A percentile compares a stretch with the other conserved stretches of the same genome.
These are phyloP conservation scores for Tritrichomonas foetus DNA, from an alignment of 208 protist genomes.

Conservation along the genomic window DNA sequence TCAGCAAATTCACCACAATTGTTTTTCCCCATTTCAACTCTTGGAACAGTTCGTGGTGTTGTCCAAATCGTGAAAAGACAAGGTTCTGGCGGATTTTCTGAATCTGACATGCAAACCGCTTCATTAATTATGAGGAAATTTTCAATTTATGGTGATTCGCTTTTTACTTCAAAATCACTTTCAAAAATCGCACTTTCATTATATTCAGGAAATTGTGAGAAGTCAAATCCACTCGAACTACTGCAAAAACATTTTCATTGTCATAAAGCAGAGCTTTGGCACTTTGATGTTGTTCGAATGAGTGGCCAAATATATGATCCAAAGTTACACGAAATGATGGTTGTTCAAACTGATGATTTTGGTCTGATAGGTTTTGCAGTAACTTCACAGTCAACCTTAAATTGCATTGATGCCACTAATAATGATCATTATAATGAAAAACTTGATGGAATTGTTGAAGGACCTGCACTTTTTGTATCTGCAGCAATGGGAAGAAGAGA, in stretches of 20 bases:
- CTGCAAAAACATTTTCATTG: not conserved
- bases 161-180: not conserved
- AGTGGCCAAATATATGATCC: not conserved
- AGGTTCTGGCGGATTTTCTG: not conserved
- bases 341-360: not conserved
- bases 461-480: too few relatives aligned
- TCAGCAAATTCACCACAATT: conserved; percentile 1
- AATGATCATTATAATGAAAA: not conserved
- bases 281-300: not conserved
- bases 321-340: not conserved
- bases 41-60: not conserved
- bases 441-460: not conserved
- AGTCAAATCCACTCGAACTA: not conserved
- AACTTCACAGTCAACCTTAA: not conserved
- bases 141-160: not conserved
- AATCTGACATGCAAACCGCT: not conserved
- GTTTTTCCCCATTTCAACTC: not conserved
- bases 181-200: not conserved
- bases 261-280: not conserved
- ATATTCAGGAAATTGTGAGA: not conserved
- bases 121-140: not conserved
- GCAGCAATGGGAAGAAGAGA: not conserved
- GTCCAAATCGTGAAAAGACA: not conserved
- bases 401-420: not conserved
- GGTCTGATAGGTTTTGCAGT: not conserved